Conservation (phyloP, 2,329 filamentous ascomycete species). For the Fragosphaeria purpurea region DNA sequence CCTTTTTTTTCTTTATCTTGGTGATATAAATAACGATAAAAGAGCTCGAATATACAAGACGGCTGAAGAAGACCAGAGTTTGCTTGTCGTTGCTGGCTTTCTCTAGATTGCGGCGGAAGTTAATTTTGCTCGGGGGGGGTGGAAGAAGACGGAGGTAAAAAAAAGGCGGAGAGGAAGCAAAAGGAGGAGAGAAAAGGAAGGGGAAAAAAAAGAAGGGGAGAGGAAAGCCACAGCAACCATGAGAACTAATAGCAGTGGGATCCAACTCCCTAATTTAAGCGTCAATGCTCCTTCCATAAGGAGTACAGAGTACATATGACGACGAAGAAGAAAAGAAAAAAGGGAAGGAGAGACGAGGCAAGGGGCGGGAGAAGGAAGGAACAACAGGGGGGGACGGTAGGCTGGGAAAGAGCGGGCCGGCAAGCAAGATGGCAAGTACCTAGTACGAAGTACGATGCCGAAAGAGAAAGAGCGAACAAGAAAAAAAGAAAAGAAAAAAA, state of each 20-base stretch:
- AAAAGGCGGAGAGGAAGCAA: background rate
- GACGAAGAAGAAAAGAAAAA: background rate
- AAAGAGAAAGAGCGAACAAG: background rate
- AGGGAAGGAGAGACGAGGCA: background rate
- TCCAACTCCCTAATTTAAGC: constrained; percentile 5
- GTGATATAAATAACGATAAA: too few species aligned
- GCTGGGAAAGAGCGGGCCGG: background rate
- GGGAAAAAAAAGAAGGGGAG: background rate
- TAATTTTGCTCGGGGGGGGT: background rate
- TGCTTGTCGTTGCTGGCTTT: too few species aligned
- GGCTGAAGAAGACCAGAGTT: too few species aligned
- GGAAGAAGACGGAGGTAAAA: background rate
- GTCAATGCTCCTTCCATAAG: constrained; percentile 1
- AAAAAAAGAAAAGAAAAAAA: background rate
- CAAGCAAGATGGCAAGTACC: background rate
- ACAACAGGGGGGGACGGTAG: background rate
- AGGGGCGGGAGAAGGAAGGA: too few species aligned
- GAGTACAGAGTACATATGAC: too few species aligned
- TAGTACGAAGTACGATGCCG: too few species aligned
- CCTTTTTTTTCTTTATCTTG: constrained; percentile 1
- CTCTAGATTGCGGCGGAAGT: background rate
- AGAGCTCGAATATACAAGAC: too few species aligned
- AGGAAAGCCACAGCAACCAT: constrained; percentile 7
- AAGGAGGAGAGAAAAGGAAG: background rate
- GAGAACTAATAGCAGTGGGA: constrained; percentile 3